Evolutionary conservation across 768 basidiomycete species (phyloP).

Genomic region (Chalciporus piperatus): DNA sequence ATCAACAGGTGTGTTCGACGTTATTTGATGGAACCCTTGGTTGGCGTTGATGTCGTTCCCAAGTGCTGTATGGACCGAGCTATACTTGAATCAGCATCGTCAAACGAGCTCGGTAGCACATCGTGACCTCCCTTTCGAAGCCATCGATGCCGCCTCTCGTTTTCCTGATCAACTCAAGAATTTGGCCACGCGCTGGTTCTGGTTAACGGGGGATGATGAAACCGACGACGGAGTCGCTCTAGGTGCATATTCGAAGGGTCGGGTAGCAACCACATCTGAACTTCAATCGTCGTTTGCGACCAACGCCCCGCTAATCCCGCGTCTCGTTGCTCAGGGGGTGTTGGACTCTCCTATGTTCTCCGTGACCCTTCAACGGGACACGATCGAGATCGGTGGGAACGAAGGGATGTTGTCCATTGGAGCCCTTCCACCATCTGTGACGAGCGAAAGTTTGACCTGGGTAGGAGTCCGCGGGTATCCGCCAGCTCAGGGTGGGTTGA

Average conservation of each 20-base stretch:
- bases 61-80: constrained; percentile 47
- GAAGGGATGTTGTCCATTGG: constrained; percentile 65
- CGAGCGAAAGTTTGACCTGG: constrained; percentile 58
- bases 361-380: constrained; percentile 66
- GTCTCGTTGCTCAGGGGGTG: constrained; percentile 39
- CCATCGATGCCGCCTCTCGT: not conserved
- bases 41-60: not conserved
- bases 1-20: constrained; percentile 52
- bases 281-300: constrained; percentile 42
- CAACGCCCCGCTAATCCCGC: constrained; percentile 45
- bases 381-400: constrained; percentile 67
- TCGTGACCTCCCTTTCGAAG: constrained; percentile 1
- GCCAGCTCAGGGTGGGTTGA: constrained; percentile 48
- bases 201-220: not conserved
- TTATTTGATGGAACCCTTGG: not conserved
- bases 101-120: not conserved
- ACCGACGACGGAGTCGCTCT: not conserved
- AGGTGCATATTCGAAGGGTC: constrained; percentile 6
- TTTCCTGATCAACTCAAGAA: constrained; percentile 10
- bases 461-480: constrained; percentile 58
- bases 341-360: constrained; percentile 48
- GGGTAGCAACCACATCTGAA: constrained; percentile 15
- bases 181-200: constrained; percentile 19
- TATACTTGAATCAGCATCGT: constrained; percentile 28
- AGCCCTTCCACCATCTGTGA: constrained; percentile 52